Evolutionary conservation across 305 asterid genomes (phyloP).

Genomic region (Andrographis paniculata): DNA sequence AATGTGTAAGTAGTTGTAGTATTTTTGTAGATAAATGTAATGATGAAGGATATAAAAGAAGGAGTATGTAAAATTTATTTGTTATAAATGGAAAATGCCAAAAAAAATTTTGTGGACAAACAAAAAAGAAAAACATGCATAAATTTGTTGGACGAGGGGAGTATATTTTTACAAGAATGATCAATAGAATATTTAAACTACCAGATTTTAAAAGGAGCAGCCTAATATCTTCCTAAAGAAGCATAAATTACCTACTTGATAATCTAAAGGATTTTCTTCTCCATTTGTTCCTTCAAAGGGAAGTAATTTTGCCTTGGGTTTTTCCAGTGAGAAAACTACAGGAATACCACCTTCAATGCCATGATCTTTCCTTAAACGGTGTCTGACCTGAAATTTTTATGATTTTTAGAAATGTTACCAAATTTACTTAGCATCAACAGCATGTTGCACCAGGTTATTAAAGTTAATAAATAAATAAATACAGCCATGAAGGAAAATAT

Average conservation of each 20-base stretch:
- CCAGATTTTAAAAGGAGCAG: no score
- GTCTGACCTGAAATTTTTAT: conserved; percentile 63
- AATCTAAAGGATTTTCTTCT: conserved; percentile 94
- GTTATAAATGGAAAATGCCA: no score
- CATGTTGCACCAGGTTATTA: conserved; percentile 10
- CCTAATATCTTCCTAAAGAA: not conserved
- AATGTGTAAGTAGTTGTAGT: no score
- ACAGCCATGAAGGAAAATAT: conserved; percentile 4
- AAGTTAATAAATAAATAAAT: conserved; percentile 5
- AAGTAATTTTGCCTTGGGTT: conserved; percentile 89
- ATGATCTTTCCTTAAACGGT: conserved; percentile 67
- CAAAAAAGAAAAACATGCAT: no score
- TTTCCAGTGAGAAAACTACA: conserved; percentile 86
- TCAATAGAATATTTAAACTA: no score
- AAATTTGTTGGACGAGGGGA: no score
- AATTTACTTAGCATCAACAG: conserved; percentile 12
- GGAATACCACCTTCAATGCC: conserved; percentile 98
- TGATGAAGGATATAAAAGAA: no score
- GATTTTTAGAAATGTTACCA: conserved; percentile 16
- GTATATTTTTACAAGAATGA: no score
- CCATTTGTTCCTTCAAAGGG: conserved; percentile 91
- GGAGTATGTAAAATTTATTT: no score
- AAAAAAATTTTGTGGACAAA: no score
- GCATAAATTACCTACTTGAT: conserved; percentile 54
- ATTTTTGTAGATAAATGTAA: no score